phyloP scores from a whole-genome alignment of 2,329 filamentous ascomycete genomes.

The Colletotrichum orchidophilum region DNA sequence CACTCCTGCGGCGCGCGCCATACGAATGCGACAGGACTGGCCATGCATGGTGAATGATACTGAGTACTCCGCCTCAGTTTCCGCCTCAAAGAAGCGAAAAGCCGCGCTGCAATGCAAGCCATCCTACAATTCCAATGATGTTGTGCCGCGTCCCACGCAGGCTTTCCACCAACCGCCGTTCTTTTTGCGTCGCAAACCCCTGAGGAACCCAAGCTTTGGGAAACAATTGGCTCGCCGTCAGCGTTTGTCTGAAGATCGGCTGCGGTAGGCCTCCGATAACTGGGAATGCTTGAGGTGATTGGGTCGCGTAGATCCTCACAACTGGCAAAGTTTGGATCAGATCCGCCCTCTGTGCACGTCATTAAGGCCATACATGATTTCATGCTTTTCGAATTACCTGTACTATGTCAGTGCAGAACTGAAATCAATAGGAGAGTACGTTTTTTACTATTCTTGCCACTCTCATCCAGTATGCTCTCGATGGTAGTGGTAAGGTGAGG shows the following conservation, averaged over 20 bases:
- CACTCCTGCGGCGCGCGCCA: slow-evolving; percentile 11
- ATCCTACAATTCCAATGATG: neutral
- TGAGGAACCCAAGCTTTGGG: neutral
- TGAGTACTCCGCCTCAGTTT: slow-evolving; percentile 24
- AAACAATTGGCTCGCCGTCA: neutral
- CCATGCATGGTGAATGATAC: neutral
- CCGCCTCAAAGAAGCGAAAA: neutral
- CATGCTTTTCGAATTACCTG: neutral
- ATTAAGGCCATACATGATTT: neutral
- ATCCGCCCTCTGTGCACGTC: neutral
- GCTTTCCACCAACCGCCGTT: slow-evolving; percentile 2
- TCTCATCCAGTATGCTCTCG: neutral
- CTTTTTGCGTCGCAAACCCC: neutral
- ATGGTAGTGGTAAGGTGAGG: neutral
- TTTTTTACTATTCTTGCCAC: neutral
- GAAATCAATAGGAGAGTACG: neutral
- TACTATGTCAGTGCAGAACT: neutral
- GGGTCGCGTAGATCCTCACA: neutral
- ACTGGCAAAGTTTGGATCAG: neutral
- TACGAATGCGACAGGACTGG: slow-evolving; percentile 11
- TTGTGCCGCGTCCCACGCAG: neutral
- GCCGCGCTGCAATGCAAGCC: neutral
- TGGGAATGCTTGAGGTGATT: neutral
- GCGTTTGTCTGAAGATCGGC: neutral
- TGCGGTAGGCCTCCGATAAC: slow-evolving; percentile 1